phyloP scores from a whole-genome alignment of 805 yeast species.

The Starmera caribaea region DNA sequence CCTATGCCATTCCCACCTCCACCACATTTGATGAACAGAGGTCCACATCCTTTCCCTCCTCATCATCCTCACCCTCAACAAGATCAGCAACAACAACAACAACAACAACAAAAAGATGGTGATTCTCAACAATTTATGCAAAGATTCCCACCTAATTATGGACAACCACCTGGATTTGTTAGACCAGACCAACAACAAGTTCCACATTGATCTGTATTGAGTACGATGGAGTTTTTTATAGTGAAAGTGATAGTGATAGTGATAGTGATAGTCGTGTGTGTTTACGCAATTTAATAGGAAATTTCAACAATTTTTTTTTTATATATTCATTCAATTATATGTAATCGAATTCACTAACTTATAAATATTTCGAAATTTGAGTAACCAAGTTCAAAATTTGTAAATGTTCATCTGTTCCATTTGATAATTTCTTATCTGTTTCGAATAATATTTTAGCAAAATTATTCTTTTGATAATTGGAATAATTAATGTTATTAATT shows the following conservation, averaged over 20 bases:
- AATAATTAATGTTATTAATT: conserved; percentile 41
- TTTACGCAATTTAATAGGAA: not conserved
- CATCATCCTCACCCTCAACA: conserved; percentile 4
- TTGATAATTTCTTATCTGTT: conserved; percentile 63
- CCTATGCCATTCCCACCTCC: too few species aligned
- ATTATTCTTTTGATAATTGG: conserved; percentile 48
- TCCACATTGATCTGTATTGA: not conserved
- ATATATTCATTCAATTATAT: not conserved
- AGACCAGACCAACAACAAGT: not conserved
- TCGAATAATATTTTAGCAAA: conserved; percentile 61
- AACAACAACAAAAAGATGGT: conserved; percentile 3
- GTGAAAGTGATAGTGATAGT: too few species aligned
- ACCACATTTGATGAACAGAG: too few species aligned
- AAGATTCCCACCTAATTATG: not conserved
- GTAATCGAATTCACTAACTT: not conserved
- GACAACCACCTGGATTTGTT: not conserved
- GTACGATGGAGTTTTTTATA: not conserved
- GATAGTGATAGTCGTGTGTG: not conserved
- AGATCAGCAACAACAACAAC: conserved; percentile 6
- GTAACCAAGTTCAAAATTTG: conserved; percentile 61
- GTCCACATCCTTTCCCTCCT: conserved; percentile 1
- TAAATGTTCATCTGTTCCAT: conserved; percentile 85
- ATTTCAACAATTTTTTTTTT: not conserved
- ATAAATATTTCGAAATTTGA: conserved; percentile 33
- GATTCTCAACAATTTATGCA: not conserved